Evolutionary conservation across 2,329 filamentous ascomycete species (phyloP), one percentile per base, ranked within the genome.

Genomic region (Emmonsiellopsis sp.): DNA sequence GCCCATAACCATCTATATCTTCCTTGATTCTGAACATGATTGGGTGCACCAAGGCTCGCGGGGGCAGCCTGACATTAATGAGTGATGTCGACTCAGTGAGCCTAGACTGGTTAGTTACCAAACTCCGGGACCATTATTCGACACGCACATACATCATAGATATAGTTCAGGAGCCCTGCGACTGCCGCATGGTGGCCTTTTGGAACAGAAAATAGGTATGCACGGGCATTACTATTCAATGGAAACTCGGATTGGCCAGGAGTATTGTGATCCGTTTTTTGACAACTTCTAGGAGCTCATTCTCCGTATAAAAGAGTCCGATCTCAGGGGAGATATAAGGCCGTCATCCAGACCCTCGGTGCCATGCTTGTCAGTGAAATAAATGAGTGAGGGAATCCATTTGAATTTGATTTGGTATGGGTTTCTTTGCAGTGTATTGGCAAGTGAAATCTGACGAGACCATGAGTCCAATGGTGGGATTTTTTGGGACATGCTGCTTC

Each of bases 131-230:
- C 34, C n/a, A 13, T 40, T 10, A 42, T 16, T 32, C 20, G 26
- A 46, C 41, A 42, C 34, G 10, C 31, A 6, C 47, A 4, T 50
- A 55, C 53, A 43, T 52, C 37, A 20, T 53, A 50, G 16, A 53
- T 26, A 32, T 43, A 40, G 10, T 32, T 20, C 20, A 55, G 41
- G n/a, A 54, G 15, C 13, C 43, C 47, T 11, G 47, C 35, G 5
- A 56, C 54, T 20, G 53, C 57, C 8, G 38, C 55, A 5, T 49
- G 57, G 42, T 57, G 53, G 7, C 55, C 57, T n/a, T 42, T 53
- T 7, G 43, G 10, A 41, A 53, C 7, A 6, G 20, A 16, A 26
- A 30, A 53, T 4, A 53, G 11, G 15, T 41, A 53, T 31, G 11
- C 15, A 15, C 16, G 8, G 15, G 51, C 51, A 13, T 40, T 32